Percentiles rank a stretch among this genome's conserved stretches.
These are phyloP conservation scores for Annulohypoxylon moriforme DNA, from an alignment of 495 filamentous ascomycete genomes.

Conservation along the genomic window DNA sequence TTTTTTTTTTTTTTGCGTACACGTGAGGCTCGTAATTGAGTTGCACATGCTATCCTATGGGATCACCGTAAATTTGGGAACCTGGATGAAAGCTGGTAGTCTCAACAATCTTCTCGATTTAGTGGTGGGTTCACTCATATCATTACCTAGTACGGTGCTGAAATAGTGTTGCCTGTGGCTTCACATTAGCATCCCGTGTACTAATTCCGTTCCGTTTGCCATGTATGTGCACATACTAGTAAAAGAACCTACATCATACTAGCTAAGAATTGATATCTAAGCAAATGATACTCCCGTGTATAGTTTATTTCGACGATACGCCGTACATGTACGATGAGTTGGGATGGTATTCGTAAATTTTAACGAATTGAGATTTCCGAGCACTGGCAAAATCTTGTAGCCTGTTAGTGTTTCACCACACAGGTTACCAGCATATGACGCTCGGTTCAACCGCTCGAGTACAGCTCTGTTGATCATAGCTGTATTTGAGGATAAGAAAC, in stretches of 20 bases:
- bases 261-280: no score
- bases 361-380: not conserved
- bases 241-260: not conserved
- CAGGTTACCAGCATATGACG: not conserved
- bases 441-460: not conserved
- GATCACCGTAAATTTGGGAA: not conserved
- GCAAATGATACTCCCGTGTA: no score
- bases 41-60: not conserved
- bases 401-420: not conserved
- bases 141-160: not conserved
- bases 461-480: not conserved
- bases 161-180: not conserved
- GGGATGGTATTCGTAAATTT: not conserved
- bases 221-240: not conserved
- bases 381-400: not conserved
- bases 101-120: not conserved
- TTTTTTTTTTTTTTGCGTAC: not conserved
- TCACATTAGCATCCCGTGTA: not conserved
- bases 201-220: not conserved
- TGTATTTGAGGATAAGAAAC: not conserved
- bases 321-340: not conserved
- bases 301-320: no score
- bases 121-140: not conserved
- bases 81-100: not conserved
- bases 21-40: not conserved